These are phyloP conservation scores for Colletotrichum truncatum DNA, from an alignment of 2,329 filamentous ascomycete genomes.

Conservation along the genomic window DNA sequence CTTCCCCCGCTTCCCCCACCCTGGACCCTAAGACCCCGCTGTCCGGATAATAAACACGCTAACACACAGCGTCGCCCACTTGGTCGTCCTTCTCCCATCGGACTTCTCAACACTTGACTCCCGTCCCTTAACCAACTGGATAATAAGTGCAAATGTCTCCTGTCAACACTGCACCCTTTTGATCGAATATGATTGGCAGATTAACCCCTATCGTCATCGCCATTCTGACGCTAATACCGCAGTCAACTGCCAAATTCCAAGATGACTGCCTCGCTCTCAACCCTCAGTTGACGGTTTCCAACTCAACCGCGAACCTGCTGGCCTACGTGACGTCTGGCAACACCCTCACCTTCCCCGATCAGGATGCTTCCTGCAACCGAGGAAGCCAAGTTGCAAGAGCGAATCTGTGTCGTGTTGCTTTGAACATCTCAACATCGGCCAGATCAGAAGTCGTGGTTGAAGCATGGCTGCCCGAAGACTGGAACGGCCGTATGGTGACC, in stretches of 20 bases:
- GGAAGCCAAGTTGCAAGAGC: slow-evolving; percentile 25
- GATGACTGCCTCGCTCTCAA: slow-evolving; percentile 21
- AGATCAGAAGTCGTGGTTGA: slow-evolving; percentile 54
- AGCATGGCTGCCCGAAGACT: slow-evolving; percentile 56
- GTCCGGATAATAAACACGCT: no score
- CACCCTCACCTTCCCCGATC: slow-evolving; percentile 41
- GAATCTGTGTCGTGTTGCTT: slow-evolving; percentile 38
- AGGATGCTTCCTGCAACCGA: slow-evolving; percentile 43
- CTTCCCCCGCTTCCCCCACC: no score
- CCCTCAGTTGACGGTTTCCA: slow-evolving; percentile 19
- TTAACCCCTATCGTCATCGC: no score
- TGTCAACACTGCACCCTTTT: no score
- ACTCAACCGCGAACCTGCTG: slow-evolving; percentile 36
- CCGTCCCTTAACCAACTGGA: no score
- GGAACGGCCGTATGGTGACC: slow-evolving; percentile 54
- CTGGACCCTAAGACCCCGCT: no score
- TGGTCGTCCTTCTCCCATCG: no score
- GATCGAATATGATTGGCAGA: no score
- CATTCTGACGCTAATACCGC: neutral
- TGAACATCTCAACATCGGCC: slow-evolving; percentile 40
- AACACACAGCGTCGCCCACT: no score
- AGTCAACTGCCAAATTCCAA: neutral
- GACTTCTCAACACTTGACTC: no score
- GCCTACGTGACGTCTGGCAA: slow-evolving; percentile 35
- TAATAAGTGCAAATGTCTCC: no score